Conservation (phyloP, 176 grass and related monocot genomes). For the Leersia perrieri region DNA sequence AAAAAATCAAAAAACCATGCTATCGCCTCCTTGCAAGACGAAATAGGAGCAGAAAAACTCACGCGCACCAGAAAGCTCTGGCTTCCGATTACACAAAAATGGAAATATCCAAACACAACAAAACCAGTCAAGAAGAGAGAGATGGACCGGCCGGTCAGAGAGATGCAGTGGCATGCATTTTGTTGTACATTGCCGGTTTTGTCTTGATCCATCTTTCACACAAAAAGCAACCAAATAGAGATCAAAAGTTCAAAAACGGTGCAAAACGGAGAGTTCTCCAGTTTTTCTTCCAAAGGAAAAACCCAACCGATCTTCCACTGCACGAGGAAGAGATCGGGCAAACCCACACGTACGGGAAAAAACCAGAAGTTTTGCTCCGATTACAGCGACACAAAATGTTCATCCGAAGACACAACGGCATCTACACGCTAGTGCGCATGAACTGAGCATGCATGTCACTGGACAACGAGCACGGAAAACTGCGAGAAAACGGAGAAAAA, state of each 20-base stretch:
- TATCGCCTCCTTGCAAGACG: not conserved
- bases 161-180: not conserved
- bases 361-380: too few species aligned
- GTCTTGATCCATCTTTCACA: not conserved
- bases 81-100: not conserved
- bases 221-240: not conserved
- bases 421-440: not conserved
- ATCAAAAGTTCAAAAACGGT: not conserved
- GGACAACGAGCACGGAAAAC: not conserved
- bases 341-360: not conserved
- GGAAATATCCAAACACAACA: not conserved
- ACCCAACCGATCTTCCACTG: not conserved
- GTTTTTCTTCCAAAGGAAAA: too few species aligned
- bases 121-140: not conserved
- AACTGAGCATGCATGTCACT: too few species aligned
- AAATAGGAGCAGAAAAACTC: not conserved
- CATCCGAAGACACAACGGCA: too few species aligned
- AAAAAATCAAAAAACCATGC: not conserved
- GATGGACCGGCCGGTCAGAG: not conserved
- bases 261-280: too few species aligned
- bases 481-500: not conserved
- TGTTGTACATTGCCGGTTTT: not conserved
- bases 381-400: too few species aligned
- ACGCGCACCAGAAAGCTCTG: too few species aligned
- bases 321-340: not conserved